Conservation (phyloP, 228 moss, liverwort and hornwort species). For the Sphagnum fallax region DNA sequence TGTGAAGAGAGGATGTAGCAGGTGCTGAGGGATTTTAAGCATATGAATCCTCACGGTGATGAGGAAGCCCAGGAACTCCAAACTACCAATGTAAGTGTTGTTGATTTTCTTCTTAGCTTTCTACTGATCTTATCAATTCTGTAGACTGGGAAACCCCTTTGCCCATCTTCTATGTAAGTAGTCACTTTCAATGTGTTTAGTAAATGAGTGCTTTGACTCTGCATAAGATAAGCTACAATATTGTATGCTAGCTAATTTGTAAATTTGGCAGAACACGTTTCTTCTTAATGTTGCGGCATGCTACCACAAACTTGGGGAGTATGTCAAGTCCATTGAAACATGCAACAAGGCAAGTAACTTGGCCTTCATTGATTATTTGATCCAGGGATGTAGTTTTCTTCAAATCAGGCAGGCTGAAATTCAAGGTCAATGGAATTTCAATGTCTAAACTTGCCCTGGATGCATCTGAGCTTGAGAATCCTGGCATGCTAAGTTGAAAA, state of each 20-base stretch:
- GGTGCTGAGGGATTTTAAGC: conserved; percentile 91
- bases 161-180: too few relatives aligned
- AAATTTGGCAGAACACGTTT: conserved; percentile 48
- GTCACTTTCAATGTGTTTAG: too few relatives aligned
- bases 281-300: conserved; percentile 92
- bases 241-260: too few relatives aligned
- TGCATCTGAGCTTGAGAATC: too few relatives aligned
- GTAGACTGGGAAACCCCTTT: not conserved
- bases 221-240: too few relatives aligned
- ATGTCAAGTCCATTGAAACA: conserved; percentile 68
- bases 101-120: not conserved
- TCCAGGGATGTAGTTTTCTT: not conserved
- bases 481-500: too few relatives aligned
- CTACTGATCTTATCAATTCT: not conserved
- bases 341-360: conserved; percentile 71
- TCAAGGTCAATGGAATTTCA: not conserved
- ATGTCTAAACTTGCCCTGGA: too few relatives aligned
- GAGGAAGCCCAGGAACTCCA: conserved; percentile 68
- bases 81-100: conserved; percentile 31
- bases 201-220: too few relatives aligned
- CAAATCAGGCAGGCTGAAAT: not conserved
- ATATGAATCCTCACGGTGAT: conserved; percentile 88
- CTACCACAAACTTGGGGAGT: conserved; percentile 67
- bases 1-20: conserved; percentile 14
- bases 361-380: not conserved